Percentiles rank a stretch among this genome's conserved stretches.
These are phyloP conservation scores for Gynochthodes officinalis DNA, from an alignment of 257 asterid genomes.

Conservation along the genomic window DNA sequence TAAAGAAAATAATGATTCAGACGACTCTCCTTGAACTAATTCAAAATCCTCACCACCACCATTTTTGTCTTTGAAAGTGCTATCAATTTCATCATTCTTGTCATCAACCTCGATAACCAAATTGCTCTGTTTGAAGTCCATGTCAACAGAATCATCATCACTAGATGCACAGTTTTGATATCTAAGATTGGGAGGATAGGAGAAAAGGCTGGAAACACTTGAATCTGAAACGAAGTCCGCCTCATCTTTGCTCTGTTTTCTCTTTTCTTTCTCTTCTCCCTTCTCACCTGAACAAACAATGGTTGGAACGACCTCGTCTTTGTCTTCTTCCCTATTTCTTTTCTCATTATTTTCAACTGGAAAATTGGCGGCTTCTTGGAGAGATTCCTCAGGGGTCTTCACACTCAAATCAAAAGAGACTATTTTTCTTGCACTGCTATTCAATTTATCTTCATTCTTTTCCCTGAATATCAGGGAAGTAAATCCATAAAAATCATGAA, in stretches of 20 bases:
- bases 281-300: neutral
- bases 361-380: neutral
- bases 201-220: constrained; percentile 19
- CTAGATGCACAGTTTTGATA: constrained; percentile 12
- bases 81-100: constrained; percentile 6
- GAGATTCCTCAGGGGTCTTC: neutral
- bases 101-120: neutral
- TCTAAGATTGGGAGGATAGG: constrained; percentile 11
- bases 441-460: constrained; percentile 16
- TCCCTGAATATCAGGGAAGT: constrained; percentile 10
- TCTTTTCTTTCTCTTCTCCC: neutral
- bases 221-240: constrained; percentile 13
- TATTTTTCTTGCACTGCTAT: constrained; percentile 12
- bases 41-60: neutral
- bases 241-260: constrained; percentile 5
- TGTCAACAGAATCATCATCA: constrained; percentile 20
- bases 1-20: constrained; percentile 31
- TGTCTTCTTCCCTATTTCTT: neutral
- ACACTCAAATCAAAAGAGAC: constrained; percentile 6
- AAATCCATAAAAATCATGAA: neutral
- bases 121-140: neutral
- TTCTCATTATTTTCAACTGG: constrained; percentile 1
- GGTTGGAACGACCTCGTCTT: neutral
- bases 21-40: constrained; percentile 21
- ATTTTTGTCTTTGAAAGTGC: constrained; percentile 7